Conservation (phyloP, 1,139 yeast genomes). For the Arxiozyma bovina region DNA sequence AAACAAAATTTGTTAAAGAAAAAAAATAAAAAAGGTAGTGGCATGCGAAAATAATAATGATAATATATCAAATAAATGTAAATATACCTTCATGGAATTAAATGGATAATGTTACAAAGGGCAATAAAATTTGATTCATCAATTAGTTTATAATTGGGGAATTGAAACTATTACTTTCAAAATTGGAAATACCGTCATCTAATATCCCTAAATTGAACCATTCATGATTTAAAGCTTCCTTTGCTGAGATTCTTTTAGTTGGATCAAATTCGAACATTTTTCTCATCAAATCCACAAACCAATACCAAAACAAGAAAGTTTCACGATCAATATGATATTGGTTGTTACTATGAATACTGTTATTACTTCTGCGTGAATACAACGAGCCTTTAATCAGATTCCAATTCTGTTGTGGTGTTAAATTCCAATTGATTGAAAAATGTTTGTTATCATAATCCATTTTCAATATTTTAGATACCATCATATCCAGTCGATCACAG, state of each 20-base stretch:
- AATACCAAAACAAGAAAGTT: constrained; percentile 68
- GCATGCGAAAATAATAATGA: too few species aligned
- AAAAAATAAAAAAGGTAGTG: too few species aligned
- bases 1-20: neutral
- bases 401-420: constrained; percentile 29
- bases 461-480: constrained; percentile 22
- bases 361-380: constrained; percentile 6
- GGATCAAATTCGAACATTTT: constrained; percentile 60
- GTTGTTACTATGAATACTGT: neutral
- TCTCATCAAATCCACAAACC: constrained; percentile 57
- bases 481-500: constrained; percentile 26
- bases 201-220: constrained; percentile 72
- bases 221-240: constrained; percentile 63
- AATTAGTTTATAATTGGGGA: neutral
- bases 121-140: too few species aligned
- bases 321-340: constrained; percentile 29
- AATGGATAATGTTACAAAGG: too few species aligned
- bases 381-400: constrained; percentile 16
- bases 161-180: constrained; percentile 7
- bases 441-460: constrained; percentile 22
- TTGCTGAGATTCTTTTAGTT: constrained; percentile 51
- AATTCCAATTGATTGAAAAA: constrained; percentile 27
- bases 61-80: too few species aligned
- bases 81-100: too few species aligned
- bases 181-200: constrained; percentile 47